phyloP scores from a whole-genome alignment of 257 asterid species.

The Anisodus acutangulus region DNA sequence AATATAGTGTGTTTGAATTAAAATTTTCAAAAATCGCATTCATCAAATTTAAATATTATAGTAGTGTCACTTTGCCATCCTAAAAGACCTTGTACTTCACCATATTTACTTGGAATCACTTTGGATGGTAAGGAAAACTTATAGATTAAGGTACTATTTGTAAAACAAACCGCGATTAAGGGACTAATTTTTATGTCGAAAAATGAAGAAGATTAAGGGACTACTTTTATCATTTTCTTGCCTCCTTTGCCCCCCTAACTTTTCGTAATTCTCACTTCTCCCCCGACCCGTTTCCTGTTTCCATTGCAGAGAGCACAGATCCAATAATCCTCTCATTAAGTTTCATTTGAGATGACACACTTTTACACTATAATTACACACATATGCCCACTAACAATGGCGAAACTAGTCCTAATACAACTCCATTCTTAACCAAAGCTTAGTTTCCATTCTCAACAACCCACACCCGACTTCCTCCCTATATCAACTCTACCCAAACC shows the following conservation, averaged over 20 bases:
- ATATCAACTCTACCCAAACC: slow-evolving; percentile 57
- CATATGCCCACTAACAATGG: slow-evolving; percentile 47
- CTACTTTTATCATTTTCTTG: too few species aligned
- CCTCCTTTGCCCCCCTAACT: neutral
- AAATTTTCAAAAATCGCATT: too few species aligned
- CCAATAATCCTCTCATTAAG: neutral
- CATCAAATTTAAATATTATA: too few species aligned
- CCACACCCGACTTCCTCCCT: slow-evolving; percentile 86
- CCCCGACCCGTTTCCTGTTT: neutral
- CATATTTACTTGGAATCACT: too few species aligned
- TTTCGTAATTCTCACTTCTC: neutral
- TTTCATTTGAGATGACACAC: neutral
- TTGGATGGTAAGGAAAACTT: too few species aligned
- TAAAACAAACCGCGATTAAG: too few species aligned
- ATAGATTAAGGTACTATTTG: too few species aligned
- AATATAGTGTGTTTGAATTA: too few species aligned
- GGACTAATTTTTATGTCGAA: too few species aligned
- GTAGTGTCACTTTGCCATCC: too few species aligned
- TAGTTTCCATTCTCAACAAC: slow-evolving; percentile 91
- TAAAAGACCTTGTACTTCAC: too few species aligned
- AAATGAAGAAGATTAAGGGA: too few species aligned
- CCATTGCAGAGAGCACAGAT: slow-evolving; percentile 16
- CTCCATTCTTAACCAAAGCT: slow-evolving; percentile 53
- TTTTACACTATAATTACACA: neutral
- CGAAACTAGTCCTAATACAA: slow-evolving; percentile 44